Evolutionary conservation across 257 asterid genomes (phyloP), one percentile per base, ranked within the genome.

Genomic region (Coffea eugenioides): DNA sequence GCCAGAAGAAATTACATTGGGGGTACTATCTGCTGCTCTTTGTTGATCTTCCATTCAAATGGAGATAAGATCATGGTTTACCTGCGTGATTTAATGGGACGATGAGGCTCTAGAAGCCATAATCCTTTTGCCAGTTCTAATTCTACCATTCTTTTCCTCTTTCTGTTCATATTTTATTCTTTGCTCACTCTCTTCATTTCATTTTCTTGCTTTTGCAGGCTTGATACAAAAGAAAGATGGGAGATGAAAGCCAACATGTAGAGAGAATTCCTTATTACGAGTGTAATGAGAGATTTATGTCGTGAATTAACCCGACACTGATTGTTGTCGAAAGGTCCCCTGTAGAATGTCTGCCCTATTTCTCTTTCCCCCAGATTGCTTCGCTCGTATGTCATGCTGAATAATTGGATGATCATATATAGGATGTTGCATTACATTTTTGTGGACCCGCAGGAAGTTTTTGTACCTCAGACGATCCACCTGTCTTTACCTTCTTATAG

Each of bases 241-340:
- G 98, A 94, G 81, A 92, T 93, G 82, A 94, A 94, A 85, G 88
- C 98, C 83, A 94, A 94, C 89, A 94, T 94, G 98, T 39, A 39
- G 43, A 39, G 43, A 39, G 5, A 39, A 39, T 39, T 39, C 43
- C 43, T 39, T 39, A 39, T 39, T 4, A 39, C 5, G 43, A 39
- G 43, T 39, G 43, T 52, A 52, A 3, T 48, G 83, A 31, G 57
- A 72, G 73, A 57, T 52, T 15, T 13, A 13, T 31, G 34, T 31
- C 34, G 34, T 31, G 34, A 48, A 8, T 48, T 48, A 2, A 8
- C 2, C 43, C 5, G 43, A 39, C 5, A 39, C 43, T 39, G 43
- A 39, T 39, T 2, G 43, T 39, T 39, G 43, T 39, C 43, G 4
- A 39, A 39, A 39, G 43, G 43, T 39, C 43, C 43, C 3, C 43